Percentiles rank a stretch among this genome's conserved stretches.
Evolutionary conservation across 768 basidiomycete genomes (phyloP).

Genomic region (Naganishia vaughanmartiniae): DNA sequence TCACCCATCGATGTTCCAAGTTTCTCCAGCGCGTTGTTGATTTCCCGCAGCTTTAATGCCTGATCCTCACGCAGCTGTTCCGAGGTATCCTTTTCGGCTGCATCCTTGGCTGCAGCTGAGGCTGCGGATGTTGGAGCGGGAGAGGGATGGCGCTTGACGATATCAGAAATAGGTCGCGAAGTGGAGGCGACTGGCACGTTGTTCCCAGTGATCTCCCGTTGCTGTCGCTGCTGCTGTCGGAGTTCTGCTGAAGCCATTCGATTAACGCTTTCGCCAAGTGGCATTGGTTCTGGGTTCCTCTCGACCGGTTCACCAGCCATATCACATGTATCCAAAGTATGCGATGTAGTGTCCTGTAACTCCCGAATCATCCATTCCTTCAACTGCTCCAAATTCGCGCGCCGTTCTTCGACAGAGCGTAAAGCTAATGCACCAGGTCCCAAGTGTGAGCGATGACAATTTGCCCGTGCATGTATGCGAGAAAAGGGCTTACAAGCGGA

Average conservation of each 20-base stretch:
- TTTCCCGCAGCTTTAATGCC: background rate
- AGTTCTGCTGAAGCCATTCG: background rate
- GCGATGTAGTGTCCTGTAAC: background rate
- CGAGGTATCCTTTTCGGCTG: no score
- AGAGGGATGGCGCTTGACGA: background rate
- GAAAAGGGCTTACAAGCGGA: slow-evolving; percentile 26
- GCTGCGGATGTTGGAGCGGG: background rate
- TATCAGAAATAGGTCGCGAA: background rate
- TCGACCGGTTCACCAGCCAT: background rate
- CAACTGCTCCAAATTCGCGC: slow-evolving; percentile 13
- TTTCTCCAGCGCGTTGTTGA: background rate
- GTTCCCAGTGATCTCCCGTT: background rate
- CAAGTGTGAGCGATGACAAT: no score
- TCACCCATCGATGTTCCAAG: slow-evolving; percentile 1
- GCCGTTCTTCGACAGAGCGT: slow-evolving; percentile 3
- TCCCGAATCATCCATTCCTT: slow-evolving; percentile 20
- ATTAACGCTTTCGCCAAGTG: background rate
- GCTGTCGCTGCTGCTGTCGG: background rate
- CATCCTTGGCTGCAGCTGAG: no score
- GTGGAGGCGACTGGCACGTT: background rate
- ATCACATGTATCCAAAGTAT: background rate
- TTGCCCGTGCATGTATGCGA: no score
- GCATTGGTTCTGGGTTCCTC: background rate
- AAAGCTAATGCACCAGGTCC: background rate
- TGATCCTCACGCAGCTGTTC: background rate